phyloP scores from a whole-genome alignment of 805 yeast species.

The Kurtzmaniella cleridarum region DNA sequence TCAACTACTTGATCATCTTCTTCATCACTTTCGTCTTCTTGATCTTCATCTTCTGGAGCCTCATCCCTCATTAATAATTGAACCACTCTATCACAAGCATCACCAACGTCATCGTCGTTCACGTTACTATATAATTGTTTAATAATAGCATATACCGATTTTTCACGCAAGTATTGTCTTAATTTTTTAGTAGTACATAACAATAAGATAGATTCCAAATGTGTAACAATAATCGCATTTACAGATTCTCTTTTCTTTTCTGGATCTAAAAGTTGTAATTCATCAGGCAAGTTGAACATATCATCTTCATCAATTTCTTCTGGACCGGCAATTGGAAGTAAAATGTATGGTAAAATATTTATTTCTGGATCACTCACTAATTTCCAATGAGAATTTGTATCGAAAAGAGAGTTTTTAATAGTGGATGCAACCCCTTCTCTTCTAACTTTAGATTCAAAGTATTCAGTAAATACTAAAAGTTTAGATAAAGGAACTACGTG shows the following conservation, averaged over 20 bases:
- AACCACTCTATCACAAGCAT: constrained; percentile 77
- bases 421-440: constrained; percentile 92
- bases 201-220: constrained; percentile 73
- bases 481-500: constrained; percentile 75
- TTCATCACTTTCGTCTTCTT: constrained; percentile 44
- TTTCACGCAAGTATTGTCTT: constrained; percentile 74
- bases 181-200: constrained; percentile 70
- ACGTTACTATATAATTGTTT: constrained; percentile 74
- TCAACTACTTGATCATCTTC: constrained; percentile 50
- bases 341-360: constrained; percentile 73
- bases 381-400: constrained; percentile 57
- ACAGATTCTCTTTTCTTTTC: constrained; percentile 76
- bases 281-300: constrained; percentile 81
- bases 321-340: constrained; percentile 77
- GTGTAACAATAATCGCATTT: constrained; percentile 57
- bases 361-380: constrained; percentile 58
- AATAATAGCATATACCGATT: constrained; percentile 78
- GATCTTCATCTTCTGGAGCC: constrained; percentile 34
- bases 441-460: constrained; percentile 69
- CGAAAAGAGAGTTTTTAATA: constrained; percentile 84
- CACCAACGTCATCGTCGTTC: constrained; percentile 44
- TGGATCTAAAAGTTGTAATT: constrained; percentile 70
- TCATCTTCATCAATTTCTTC: constrained; percentile 78
- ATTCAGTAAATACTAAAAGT: constrained; percentile 75
- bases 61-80: constrained; percentile 94